Evolutionary conservation across 257 asterid species (phyloP), one percentile per base, ranked within the genome.

Genomic region (Jacaranda mimosifolia): DNA sequence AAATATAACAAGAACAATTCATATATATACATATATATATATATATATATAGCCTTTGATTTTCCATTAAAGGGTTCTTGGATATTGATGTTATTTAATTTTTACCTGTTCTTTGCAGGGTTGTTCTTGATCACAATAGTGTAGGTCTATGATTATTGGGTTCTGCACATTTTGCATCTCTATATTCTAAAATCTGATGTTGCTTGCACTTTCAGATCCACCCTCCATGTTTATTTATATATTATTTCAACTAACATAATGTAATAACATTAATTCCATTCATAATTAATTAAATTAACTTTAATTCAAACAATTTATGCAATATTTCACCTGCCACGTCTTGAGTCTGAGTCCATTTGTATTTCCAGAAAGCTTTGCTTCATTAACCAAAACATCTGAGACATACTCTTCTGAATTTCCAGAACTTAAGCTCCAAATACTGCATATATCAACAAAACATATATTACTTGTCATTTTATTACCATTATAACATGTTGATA

Each of bases 271-370:
- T 26, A 26, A 26, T 26, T 26, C 32, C 32, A 26, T 26, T 26
- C 32, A 26, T 26, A 26, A 26, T 26, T 26, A 26, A 26, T 2
- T 26, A 26, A 26, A 26, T 26, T 26, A 26, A 26, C 32, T 26
- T 26, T 26, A 26, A 26, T 26, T 26, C 32, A 26, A 26, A 26
- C 32, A 26, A 26, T 26, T 26, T 26, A 26, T 0, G 32, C 32
- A 26, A 26, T 26, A 26, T 26, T 26, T 32, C 84, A 91, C 98
- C 94, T 85, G 94, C 93, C 96, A 94, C 78, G 98, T 90, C 87
- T 94, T 94, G 88, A 94, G 92, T 81, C 98, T 83, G 59, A 92
- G 89, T 45, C 98, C 98, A 84, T 94, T 92, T 0, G 88, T 65
- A 7, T 97, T 88, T 42, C 90, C 92, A 59, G 84, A 83, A 56